phyloP scores from a whole-genome alignment of 2,329 filamentous ascomycete species.

The Colletotrichum sp. region DNA sequence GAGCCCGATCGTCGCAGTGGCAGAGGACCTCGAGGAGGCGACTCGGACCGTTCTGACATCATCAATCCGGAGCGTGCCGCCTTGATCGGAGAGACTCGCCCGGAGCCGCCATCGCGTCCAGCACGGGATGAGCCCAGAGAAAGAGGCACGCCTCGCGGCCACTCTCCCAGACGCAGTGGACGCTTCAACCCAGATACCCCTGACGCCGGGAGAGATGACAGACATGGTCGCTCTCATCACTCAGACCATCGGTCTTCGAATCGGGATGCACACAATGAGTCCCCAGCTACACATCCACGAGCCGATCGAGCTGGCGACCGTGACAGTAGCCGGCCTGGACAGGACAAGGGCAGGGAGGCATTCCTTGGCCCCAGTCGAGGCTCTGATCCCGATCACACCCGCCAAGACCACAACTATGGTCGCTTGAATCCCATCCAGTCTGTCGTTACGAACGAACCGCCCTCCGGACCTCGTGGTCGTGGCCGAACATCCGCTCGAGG shows the following conservation, averaged over 20 bases:
- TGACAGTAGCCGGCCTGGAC: constrained; percentile 41
- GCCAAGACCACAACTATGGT: constrained; percentile 67
- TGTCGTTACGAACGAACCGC: constrained; percentile 46
- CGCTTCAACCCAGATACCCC: constrained; percentile 36
- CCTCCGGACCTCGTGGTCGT: constrained; percentile 61
- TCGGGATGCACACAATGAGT: constrained; percentile 37
- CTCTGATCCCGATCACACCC: constrained; percentile 54
- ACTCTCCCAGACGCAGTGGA: constrained; percentile 56
- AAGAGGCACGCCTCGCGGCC: constrained; percentile 36
- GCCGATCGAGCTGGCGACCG: constrained; percentile 46
- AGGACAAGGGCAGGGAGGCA: constrained; percentile 46
- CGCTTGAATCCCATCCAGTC: constrained; percentile 60
- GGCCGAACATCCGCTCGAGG: constrained; percentile 48
- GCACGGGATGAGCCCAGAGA: constrained; percentile 44
- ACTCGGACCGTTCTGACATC: constrained; percentile 35
- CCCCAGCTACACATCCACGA: constrained; percentile 22
- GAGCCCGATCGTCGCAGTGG: constrained; percentile 18
- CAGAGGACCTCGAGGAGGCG: constrained; percentile 26
- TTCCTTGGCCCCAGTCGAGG: constrained; percentile 42
- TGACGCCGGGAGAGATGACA: constrained; percentile 51
- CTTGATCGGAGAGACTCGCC: constrained; percentile 44
- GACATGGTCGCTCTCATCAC: constrained; percentile 47
- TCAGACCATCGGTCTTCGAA: constrained; percentile 33
- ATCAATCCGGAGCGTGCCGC: constrained; percentile 55
- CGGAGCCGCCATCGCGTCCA: constrained; percentile 38